Evolutionary conservation across 805 yeast species (phyloP).

Genomic region (Suhomyces xylopsoci): DNA sequence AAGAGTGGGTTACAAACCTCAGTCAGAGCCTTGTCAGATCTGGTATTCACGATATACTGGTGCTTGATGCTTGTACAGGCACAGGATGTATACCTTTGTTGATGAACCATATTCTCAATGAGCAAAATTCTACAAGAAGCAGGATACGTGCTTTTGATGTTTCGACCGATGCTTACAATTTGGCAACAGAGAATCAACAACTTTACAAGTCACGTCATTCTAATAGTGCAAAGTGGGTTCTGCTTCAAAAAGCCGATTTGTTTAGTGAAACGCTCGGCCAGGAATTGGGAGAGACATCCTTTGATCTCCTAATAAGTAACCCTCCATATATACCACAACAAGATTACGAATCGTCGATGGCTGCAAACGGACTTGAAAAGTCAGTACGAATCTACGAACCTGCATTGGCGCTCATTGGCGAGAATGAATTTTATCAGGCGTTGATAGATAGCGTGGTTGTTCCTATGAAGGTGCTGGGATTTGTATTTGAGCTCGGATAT

Average conservation of each 20-base stretch:
- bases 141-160: slow-evolving; percentile 53
- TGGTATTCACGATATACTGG: slow-evolving; percentile 15
- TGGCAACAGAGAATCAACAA: slow-evolving; percentile 47
- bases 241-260: slow-evolving; percentile 13
- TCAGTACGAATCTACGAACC: slow-evolving; percentile 82
- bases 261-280: slow-evolving; percentile 7
- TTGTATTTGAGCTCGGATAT: slow-evolving; percentile 78
- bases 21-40: not conserved
- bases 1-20: slow-evolving; percentile 71
- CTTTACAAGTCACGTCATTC: slow-evolving; percentile 4
- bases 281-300: slow-evolving; percentile 6
- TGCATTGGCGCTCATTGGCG: slow-evolving; percentile 71
- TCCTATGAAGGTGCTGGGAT: slow-evolving; percentile 35
- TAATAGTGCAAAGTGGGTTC: slow-evolving; percentile 3
- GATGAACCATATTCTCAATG: slow-evolving; percentile 26
- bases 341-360: slow-evolving; percentile 38
- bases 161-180: slow-evolving; percentile 47
- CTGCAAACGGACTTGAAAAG: slow-evolving; percentile 44
- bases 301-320: slow-evolving; percentile 70
- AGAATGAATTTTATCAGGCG: slow-evolving; percentile 63
- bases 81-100: slow-evolving; percentile 79
- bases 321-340: slow-evolving; percentile 78
- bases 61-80: slow-evolving; percentile 81
- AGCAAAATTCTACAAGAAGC: slow-evolving; percentile 5
- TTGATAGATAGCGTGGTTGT: slow-evolving; percentile 46